A percentile compares a stretch with the other conserved stretches of the same genome.
These are phyloP conservation scores for Acacia pycnantha DNA, from an alignment of 331 rosid species.

Conservation along the genomic window DNA sequence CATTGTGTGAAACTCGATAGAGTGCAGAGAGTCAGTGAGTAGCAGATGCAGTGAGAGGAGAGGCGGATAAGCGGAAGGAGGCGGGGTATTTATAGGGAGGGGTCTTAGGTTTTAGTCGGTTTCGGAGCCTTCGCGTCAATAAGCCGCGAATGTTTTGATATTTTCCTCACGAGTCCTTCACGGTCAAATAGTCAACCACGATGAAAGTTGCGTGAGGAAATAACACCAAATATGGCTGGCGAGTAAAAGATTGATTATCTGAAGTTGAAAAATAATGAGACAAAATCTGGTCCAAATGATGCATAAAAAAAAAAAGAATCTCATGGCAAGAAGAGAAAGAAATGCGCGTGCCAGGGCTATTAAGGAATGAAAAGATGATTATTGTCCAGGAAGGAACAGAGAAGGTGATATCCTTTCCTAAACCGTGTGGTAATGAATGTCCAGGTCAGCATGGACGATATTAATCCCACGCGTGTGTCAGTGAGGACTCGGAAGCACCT, in stretches of 20 bases:
- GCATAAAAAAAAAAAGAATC: neutral
- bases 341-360: too few species aligned
- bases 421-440: neutral
- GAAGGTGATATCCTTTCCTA: neutral
- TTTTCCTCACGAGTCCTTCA: neutral
- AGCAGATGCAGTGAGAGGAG: neutral
- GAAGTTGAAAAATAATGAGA: neutral
- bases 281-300: neutral
- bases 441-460: neutral
- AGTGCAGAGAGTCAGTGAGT: neutral
- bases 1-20: constrained; percentile 32
- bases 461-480: neutral
- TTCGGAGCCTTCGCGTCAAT: neutral
- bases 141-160: neutral
- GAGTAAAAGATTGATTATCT: neutral
- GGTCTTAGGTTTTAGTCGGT: constrained; percentile 9
- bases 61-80: too few species aligned
- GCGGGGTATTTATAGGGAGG: neutral
- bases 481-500: neutral
- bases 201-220: neutral
- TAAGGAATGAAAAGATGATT: too few species aligned
- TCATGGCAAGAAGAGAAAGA: too few species aligned
- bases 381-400: too few species aligned
- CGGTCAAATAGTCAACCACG: constrained; percentile 24
- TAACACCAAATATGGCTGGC: neutral